Evolutionary conservation across 345 rosid species (phyloP).

Genomic region (Citrus maxima): DNA sequence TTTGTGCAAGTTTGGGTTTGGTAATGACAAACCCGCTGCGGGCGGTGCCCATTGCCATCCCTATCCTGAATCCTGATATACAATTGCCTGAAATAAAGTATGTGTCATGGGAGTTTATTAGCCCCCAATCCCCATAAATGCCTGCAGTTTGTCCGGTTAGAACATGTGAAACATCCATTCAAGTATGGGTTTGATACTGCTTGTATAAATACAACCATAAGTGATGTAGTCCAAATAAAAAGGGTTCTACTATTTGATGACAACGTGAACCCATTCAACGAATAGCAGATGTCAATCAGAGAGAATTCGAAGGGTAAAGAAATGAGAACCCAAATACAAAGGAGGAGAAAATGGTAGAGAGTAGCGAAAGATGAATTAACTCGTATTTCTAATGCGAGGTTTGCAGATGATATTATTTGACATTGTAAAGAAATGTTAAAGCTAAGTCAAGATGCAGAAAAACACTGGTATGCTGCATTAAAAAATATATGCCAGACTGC

Average conservation of each 20-base stretch:
- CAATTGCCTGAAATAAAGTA: background rate
- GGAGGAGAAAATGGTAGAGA: background rate
- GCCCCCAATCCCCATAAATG: background rate
- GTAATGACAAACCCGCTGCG: no score
- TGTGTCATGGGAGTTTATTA: background rate
- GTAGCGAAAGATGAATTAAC: background rate
- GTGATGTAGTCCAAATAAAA: background rate
- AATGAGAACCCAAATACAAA: background rate
- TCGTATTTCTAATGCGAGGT: background rate
- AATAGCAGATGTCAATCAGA: background rate
- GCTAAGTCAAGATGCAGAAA: background rate
- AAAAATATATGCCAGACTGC: no score
- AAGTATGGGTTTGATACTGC: background rate
- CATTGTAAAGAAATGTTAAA: background rate
- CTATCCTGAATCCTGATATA: background rate
- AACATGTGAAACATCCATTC: background rate
- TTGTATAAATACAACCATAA: background rate
- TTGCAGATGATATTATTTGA: background rate
- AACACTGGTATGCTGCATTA: no score
- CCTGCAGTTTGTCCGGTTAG: conserved; percentile 3
- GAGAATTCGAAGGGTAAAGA: background rate
- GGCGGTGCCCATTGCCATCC: no score
- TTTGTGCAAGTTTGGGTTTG: no score
- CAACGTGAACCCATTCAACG: background rate
- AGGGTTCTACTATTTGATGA: background rate